These are phyloP conservation scores for Neofusicoccum laricinum DNA, from an alignment of 2,329 filamentous ascomycete species.

Conservation along the genomic window DNA sequence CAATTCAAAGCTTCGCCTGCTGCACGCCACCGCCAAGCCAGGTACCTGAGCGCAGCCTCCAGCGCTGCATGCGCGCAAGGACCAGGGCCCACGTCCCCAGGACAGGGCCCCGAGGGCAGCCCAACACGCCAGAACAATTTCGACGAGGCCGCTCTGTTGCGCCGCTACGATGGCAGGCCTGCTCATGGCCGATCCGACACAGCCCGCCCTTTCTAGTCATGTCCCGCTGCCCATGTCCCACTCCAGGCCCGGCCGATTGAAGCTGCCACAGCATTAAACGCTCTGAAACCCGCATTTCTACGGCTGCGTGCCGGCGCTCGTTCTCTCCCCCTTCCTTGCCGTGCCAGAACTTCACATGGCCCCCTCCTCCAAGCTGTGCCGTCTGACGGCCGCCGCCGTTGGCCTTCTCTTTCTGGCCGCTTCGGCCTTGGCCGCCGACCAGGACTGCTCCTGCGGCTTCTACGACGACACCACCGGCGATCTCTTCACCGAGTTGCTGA, in stretches of 20 bases:
- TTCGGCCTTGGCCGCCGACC: neutral
- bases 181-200: neutral
- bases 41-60: conserved; percentile 2
- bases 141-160: neutral
- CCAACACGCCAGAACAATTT: neutral
- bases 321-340: conserved; percentile 11
- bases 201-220: conserved; percentile 5
- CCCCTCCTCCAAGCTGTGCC: neutral
- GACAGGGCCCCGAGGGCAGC: neutral
- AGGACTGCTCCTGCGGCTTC: conserved; percentile 46
- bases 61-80: conserved; percentile 8
- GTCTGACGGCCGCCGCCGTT: neutral
- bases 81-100: neutral
- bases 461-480: conserved; percentile 37
- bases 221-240: neutral
- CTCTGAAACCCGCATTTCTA: conserved; percentile 12
- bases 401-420: neutral
- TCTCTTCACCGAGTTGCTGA: conserved; percentile 47
- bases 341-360: conserved; percentile 5
- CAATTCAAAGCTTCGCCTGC: conserved; percentile 1
- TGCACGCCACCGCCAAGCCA: conserved; percentile 11
- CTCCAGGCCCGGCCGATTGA: neutral
- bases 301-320: conserved; percentile 10
- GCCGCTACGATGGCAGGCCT: neutral
- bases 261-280: neutral